A percentile compares a stretch with the other conserved stretches of the same genome.
Evolutionary conservation across 345 rosid species (phyloP).

Genomic region (Durio zibethinus): DNA sequence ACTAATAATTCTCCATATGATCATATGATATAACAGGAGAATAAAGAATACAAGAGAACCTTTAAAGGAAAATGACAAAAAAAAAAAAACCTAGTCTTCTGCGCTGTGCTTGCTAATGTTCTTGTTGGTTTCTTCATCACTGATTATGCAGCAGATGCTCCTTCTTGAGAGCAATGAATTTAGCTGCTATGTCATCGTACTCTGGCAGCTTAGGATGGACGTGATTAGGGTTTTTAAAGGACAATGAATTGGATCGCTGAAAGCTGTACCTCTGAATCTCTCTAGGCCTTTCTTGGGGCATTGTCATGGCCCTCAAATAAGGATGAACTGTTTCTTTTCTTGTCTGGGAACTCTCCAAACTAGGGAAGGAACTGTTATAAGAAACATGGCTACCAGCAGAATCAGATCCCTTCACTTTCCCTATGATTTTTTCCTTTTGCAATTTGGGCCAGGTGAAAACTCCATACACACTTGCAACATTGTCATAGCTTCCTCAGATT

Average conservation of each 20-base stretch:
- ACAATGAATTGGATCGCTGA: constrained; percentile 39
- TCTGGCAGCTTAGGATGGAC: constrained; percentile 93
- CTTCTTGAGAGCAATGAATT: constrained; percentile 61
- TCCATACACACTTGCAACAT: constrained; percentile 16
- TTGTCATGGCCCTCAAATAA: constrained; percentile 46
- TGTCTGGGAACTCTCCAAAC: background rate
- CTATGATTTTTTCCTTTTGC: background rate
- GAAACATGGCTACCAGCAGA: constrained; percentile 12
- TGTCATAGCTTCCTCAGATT: constrained; percentile 18
- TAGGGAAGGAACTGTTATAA: background rate
- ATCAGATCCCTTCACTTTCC: constrained; percentile 1
- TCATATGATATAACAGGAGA: background rate
- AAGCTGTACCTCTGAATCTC: constrained; percentile 11
- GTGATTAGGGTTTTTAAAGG: constrained; percentile 40
- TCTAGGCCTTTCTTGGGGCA: constrained; percentile 49
- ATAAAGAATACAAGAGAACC: background rate
- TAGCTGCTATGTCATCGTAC: constrained; percentile 71
- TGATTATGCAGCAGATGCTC: constrained; percentile 29
- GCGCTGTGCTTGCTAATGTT: background rate
- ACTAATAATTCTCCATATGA: background rate
- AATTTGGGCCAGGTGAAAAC: constrained; percentile 21
- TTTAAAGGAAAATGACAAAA: no score
- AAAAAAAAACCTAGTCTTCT: background rate
- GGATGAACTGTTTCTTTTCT: constrained; percentile 24
- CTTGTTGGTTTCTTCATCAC: background rate